Base-by-base conservation (phyloP, 2,329 filamentous ascomycete species). In the Trichoderma breve region DNA sequence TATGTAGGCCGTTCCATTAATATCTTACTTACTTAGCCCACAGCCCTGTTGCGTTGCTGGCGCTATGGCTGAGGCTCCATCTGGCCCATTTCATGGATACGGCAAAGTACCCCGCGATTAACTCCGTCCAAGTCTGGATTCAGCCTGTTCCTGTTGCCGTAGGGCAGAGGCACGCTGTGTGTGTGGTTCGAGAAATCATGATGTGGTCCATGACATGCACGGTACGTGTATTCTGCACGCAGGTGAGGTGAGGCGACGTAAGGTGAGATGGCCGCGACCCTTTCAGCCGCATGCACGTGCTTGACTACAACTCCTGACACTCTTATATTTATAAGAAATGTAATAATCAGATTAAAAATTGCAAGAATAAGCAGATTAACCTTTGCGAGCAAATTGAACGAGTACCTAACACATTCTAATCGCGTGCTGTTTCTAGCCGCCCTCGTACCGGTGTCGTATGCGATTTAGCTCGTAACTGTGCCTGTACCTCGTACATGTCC, bases 41-140 rank as follows among this genome's bases (percentile, higher is more conserved):
- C 21, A 39, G 32, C 58, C 58, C 58, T 61, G 58, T 15, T 62
- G 58, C 32, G 58, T 24, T 39, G 58, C 58, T 62, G 32, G 21
- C 58, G 58, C 58, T 21, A 63, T 63, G 24, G 34, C 24, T 57
- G 63, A 55, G 64, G 64, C 64, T 67, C 64, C 51, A 57, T 57
- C 24, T n/a, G 64, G 51, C 9, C 30, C 28, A 53, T 26, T 21
- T 21, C 28, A 53, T 18, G 21, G 30, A 26, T 32, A 24, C 47
- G 21, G 30, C 47, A 24, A 57, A 57, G 47, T 67, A 67, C 64
- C 64, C 64, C 64, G 64, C 64, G 64, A 67, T 67, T 57, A 39
- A n/a, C n/a, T 34, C 64, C 62, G 62, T 65, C 53, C 24, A 8
- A 5, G 24, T 26, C 53, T 60, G 57, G 28, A 57, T 67, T 67